Evolutionary conservation across 768 basidiomycete species (phyloP).

Genomic region (Mycena venus): DNA sequence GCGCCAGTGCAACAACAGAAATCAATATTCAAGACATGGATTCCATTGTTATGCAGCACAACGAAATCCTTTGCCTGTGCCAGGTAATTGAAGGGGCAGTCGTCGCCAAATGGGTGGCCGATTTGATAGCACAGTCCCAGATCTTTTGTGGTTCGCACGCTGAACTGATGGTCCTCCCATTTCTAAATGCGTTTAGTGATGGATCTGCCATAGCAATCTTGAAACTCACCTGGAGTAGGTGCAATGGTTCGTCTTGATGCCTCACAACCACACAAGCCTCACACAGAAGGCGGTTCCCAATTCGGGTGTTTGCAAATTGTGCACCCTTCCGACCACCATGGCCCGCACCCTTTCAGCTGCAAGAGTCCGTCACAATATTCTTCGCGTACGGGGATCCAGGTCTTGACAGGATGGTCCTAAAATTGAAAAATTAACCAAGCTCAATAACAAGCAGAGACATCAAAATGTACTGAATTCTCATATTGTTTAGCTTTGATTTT

Average conservation of each 20-base stretch:
- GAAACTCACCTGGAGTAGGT: conserved; percentile 31
- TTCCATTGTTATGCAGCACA: conserved; percentile 10
- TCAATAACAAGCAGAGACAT: too few species aligned
- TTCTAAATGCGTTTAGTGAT: conserved; percentile 4
- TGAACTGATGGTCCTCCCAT: conserved; percentile 35
- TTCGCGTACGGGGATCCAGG: background rate
- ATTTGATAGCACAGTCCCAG: conserved; percentile 31
- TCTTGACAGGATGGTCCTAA: conserved; percentile 3
- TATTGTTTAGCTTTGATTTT: background rate
- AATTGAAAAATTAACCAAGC: too few species aligned
- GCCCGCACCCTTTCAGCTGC: conserved; percentile 29
- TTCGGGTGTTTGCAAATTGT: background rate
- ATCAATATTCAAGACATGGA: conserved; percentile 34
- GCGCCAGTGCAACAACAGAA: background rate
- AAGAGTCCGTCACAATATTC: conserved; percentile 30
- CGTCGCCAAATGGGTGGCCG: conserved; percentile 29
- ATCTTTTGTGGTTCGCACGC: background rate
- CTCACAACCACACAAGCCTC: conserved; percentile 25
- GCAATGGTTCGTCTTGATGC: conserved; percentile 29
- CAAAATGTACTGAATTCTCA: background rate
- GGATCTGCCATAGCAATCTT: too few species aligned
- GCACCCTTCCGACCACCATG: conserved; percentile 11
- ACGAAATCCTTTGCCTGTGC: too few species aligned
- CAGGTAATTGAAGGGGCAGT: conserved; percentile 5
- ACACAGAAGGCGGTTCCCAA: conserved; percentile 22